Conservation (phyloP, 768 basidiomycete genomes). For the Boletus edulis region DNA sequence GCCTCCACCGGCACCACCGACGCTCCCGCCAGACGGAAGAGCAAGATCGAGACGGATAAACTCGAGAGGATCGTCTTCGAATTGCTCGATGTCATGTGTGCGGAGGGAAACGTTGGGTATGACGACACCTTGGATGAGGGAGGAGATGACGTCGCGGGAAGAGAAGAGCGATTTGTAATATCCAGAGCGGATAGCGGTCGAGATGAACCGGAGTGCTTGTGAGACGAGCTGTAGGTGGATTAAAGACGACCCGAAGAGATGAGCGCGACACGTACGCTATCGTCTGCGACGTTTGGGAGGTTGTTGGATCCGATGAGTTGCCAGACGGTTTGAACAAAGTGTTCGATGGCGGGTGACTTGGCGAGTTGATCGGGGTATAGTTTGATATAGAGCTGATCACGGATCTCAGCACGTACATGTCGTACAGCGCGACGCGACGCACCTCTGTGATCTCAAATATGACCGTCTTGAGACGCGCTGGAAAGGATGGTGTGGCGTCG, state of each 20-base stretch:
- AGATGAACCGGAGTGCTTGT: conserved; percentile 87
- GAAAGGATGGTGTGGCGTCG: conserved; percentile 77
- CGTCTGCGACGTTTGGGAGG: conserved; percentile 68
- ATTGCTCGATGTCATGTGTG: conserved; percentile 90
- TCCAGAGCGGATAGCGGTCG: conserved; percentile 87
- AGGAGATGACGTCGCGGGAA: conserved; percentile 72
- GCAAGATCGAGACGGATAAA: conserved; percentile 88
- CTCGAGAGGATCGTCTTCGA: conserved; percentile 96
- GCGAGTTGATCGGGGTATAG: conserved; percentile 77
- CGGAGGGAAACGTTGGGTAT: conserved; percentile 90
- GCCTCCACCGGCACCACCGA: conserved; percentile 38
- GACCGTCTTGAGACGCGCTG: conserved; percentile 85
- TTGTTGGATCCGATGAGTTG: conserved; percentile 67
- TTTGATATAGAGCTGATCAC: conserved; percentile 69
- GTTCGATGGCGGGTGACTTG: conserved; percentile 58
- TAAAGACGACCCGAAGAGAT: neutral
- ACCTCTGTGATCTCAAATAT: conserved; percentile 93
- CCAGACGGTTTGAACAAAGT: conserved; percentile 91
- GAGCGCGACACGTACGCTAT: conserved; percentile 50
- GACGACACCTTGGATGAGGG: conserved; percentile 85
- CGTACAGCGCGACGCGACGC: neutral
- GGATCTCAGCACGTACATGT: neutral
- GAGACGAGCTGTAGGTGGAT: conserved; percentile 65
- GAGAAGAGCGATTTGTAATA: conserved; percentile 82
- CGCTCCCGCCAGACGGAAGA: conserved; percentile 44